Evolutionary conservation across 257 asterid genomes (phyloP).

Genomic region (Fraxinus anomala): DNA sequence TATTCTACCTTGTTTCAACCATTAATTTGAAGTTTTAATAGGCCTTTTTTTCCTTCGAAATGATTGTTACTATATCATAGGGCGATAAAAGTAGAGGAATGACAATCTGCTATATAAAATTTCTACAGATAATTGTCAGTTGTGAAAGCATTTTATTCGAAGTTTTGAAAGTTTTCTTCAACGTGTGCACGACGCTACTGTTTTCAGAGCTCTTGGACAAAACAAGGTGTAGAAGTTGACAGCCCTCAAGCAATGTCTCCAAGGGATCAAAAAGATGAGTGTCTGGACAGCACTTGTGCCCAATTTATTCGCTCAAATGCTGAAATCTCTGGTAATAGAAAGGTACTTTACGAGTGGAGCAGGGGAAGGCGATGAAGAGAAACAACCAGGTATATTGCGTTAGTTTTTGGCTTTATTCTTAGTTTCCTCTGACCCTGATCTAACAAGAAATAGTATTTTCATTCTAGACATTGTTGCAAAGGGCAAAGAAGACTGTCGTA

Average conservation of each 20-base stretch:
- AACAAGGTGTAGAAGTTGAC: constrained; percentile 64
- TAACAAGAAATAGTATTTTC: constrained; percentile 17
- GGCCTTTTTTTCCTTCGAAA: neutral
- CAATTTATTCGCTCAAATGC: constrained; percentile 62
- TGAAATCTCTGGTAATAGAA: constrained; percentile 45
- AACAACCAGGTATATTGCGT: constrained; percentile 41
- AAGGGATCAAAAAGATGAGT: constrained; percentile 49
- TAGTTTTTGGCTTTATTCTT: constrained; percentile 20
- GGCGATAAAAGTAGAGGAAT: neutral
- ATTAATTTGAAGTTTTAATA: neutral
- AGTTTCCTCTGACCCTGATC: constrained; percentile 16
- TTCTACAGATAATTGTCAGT: neutral
- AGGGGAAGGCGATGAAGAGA: constrained; percentile 46
- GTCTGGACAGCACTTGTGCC: constrained; percentile 63
- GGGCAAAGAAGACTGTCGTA: constrained; percentile 31
- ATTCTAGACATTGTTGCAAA: constrained; percentile 43
- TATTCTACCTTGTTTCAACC: neutral
- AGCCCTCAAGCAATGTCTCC: constrained; percentile 63
- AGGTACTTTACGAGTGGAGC: constrained; percentile 36
- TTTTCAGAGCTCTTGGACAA: constrained; percentile 83
- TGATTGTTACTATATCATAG: neutral
- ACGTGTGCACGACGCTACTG: constrained; percentile 14
- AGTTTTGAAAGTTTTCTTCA: constrained; percentile 23
- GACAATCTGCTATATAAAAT: neutral
- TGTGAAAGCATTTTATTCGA: neutral